phyloP scores from a whole-genome alignment of 140 eudicot genomes.

The Senecio squalidus region DNA sequence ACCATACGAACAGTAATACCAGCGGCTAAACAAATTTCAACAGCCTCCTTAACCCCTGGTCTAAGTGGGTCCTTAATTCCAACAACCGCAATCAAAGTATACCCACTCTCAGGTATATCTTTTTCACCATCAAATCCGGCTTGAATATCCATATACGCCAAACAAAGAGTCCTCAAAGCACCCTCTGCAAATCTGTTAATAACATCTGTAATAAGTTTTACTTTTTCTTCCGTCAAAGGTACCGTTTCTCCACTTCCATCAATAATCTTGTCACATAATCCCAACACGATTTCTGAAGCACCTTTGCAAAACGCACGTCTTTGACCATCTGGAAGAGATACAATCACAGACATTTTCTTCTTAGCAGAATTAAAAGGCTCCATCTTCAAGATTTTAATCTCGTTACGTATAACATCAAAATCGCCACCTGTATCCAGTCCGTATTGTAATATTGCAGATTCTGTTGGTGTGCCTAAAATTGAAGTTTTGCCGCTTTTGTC shows the following conservation, averaged over 20 bases:
- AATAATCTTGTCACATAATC: conserved; percentile 56
- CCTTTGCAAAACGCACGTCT: conserved; percentile 84
- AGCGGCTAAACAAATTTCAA: conserved; percentile 73
- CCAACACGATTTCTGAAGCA: conserved; percentile 79
- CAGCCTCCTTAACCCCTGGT: conserved; percentile 86
- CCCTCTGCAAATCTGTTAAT: conserved; percentile 68
- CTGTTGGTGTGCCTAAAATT: conserved; percentile 87
- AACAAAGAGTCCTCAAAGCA: conserved; percentile 83
- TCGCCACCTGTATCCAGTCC: conserved; percentile 73
- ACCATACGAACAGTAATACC: conserved; percentile 96
- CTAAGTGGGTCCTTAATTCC: conserved; percentile 99
- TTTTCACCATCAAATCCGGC: conserved; percentile 24
- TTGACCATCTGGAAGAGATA: conserved; percentile 64
- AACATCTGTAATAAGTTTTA: conserved; percentile 34
- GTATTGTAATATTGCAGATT: conserved; percentile 80
- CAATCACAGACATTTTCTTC: conserved; percentile 91
- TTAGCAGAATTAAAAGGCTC: conserved; percentile 92
- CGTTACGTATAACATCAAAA: conserved; percentile 51
- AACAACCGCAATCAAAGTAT: conserved; percentile 71
- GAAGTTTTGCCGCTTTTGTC: conserved; percentile 57
- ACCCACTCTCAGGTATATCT: conserved; percentile 62
- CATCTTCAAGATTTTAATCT: conserved; percentile 42
- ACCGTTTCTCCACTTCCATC: conserved; percentile 48
- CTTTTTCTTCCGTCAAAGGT: conserved; percentile 50
- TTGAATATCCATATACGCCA: conserved; percentile 72